phyloP scores from a whole-genome alignment of 768 basidiomycete species.

The Pleurotus citrinopileatus region DNA sequence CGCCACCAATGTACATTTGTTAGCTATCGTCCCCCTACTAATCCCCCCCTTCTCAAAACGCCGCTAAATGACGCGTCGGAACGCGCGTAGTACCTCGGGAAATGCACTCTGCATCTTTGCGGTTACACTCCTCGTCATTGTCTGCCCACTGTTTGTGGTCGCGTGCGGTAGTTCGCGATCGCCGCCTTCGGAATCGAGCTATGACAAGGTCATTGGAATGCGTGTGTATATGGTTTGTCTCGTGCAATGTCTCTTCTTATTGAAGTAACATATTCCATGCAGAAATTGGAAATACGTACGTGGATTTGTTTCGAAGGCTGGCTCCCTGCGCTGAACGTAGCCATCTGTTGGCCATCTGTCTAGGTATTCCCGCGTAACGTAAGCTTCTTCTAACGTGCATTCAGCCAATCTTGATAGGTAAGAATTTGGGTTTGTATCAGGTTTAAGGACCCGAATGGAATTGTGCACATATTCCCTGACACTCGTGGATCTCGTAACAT shows the following conservation, averaged over 20 bases:
- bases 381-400: neutral
- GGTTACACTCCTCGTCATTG: neutral
- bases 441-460: neutral
- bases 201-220: conserved; percentile 1
- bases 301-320: neutral
- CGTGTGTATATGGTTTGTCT: neutral
- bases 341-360: too few species aligned
- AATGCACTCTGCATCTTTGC: too few species aligned
- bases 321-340: too few species aligned
- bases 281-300: conserved; percentile 4
- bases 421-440: too few species aligned
- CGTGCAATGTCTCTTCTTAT: neutral
- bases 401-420: too few species aligned
- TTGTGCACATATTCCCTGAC: neutral
- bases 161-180: too few species aligned
- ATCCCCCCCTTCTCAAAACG: too few species aligned
- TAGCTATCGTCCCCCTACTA: too few species aligned
- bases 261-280: neutral
- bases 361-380: conserved; percentile 3
- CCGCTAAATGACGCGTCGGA: too few species aligned
- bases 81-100: too few species aligned
- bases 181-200: neutral
- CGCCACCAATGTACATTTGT: too few species aligned
- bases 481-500: neutral
- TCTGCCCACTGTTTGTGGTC: too few species aligned